Evolutionary conservation across 768 basidiomycete species (phyloP).

Genomic region (Amylocystis lapponica): DNA sequence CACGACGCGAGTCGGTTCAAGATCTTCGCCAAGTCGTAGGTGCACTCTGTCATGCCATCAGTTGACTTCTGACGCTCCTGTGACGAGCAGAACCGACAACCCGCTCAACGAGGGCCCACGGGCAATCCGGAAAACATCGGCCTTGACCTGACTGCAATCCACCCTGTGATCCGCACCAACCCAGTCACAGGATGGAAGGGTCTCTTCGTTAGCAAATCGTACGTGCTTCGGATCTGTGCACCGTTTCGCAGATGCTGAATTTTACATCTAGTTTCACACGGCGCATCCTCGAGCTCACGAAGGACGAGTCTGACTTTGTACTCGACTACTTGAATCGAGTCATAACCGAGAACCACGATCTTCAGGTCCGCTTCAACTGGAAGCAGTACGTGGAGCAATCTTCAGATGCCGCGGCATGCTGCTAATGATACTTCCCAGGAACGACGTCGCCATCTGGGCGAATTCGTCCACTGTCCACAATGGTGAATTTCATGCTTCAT

Average conservation of each 20-base stretch:
- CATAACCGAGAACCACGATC: conserved; percentile 52
- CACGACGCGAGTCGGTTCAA: conserved; percentile 43
- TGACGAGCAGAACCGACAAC: conserved; percentile 26
- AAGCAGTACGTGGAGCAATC: conserved; percentile 9
- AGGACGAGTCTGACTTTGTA: conserved; percentile 47
- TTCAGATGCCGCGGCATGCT: too few species aligned
- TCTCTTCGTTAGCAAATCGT: conserved; percentile 51
- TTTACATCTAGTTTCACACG: conserved; percentile 52
- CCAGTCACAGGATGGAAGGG: conserved; percentile 57
- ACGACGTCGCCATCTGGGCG: conserved; percentile 59
- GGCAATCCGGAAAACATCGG: conserved; percentile 53
- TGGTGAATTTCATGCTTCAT: conserved; percentile 13
- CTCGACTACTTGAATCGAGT: conserved; percentile 45
- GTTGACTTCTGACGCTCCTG: neutral
- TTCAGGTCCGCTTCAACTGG: conserved; percentile 54
- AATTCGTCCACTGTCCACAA: conserved; percentile 48
- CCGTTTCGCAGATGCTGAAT: too few species aligned
- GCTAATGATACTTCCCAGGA: conserved; percentile 15
- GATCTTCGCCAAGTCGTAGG: conserved; percentile 8
- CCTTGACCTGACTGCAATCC: conserved; percentile 40
- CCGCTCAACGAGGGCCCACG: conserved; percentile 33
- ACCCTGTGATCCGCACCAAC: conserved; percentile 51
- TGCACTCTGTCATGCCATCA: conserved; percentile 8
- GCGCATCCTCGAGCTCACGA: conserved; percentile 46
- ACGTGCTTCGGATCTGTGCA: too few species aligned